Conservation (phyloP, 805 yeast species). For the Nakazawaea ambrosiae region DNA sequence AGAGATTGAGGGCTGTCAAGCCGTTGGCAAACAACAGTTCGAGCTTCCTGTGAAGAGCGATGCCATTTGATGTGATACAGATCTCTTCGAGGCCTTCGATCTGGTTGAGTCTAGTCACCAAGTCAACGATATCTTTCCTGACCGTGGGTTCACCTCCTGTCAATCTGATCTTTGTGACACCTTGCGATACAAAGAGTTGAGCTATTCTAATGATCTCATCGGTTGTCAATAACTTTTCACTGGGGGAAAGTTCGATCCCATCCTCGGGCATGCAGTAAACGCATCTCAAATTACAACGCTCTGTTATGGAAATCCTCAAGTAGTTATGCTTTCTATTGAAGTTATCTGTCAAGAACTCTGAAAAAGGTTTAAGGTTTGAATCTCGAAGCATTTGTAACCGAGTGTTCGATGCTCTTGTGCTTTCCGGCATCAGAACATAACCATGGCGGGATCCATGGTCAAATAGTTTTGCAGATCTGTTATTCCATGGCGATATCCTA, state of each 20-base stretch:
- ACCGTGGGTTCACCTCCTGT: conserved; percentile 57
- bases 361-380: neutral
- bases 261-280: conserved; percentile 53
- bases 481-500: too few species aligned
- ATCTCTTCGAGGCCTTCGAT: conserved; percentile 38
- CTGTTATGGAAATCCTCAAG: conserved; percentile 43
- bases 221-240: conserved; percentile 30
- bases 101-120: conserved; percentile 29
- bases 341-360: conserved; percentile 29
- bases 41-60: conserved; percentile 41
- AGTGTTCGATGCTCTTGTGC: too few species aligned
- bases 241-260: conserved; percentile 42
- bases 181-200: conserved; percentile 35
- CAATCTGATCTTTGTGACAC: conserved; percentile 43
- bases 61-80: conserved; percentile 46
- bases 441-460: too few species aligned
- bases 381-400: too few species aligned
- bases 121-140: conserved; percentile 38
- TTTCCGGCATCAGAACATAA: too few species aligned
- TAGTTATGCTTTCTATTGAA: conserved; percentile 41
- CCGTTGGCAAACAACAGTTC: conserved; percentile 34
- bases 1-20: conserved; percentile 38
- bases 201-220: conserved; percentile 39
- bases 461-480: too few species aligned
- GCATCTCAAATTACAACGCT: conserved; percentile 40